Base-by-base conservation (phyloP, 148 eudicot genomes). In the Rhododendron henanense region DNA sequence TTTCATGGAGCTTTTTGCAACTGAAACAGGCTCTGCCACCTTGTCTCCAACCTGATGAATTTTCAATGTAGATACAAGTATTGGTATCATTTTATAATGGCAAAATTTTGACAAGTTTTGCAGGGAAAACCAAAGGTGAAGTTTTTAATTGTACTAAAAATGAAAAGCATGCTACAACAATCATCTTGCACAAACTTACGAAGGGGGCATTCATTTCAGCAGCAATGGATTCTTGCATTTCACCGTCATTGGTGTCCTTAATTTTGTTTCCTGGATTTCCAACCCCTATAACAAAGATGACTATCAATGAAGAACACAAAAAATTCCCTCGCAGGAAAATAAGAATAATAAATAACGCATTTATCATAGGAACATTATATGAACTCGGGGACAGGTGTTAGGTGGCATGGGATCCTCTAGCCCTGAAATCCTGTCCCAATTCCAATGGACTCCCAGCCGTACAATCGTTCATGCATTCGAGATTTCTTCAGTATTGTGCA, bases 1-100 rank as follows among this genome's bases (percentile, higher is more conserved):
- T 83, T 90, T 93, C 86, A 93, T 83, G 5, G 98, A 95, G 84
- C 91, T 87, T 86, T 93, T 96, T 45, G 81, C 82, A 44, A 81
- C 71, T 79, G 88, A 83, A 81, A 87, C 76, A 3, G 85, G 21
- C 23, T 86, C 85, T 79, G 74, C 14, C 6, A 37, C 13, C 51
- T 90, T 85, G 59, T 81, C 91, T 84, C 88, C 89, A 80, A 87
- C 84, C 89, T 92, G 91, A 44, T 78, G 86, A 86, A 31, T 67
- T 79, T 37, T 45, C 74, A 39, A 84, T 1, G 44, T 76, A 53
- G 55, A 84, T 50, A 84, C 47, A 25, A 33, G 18, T 41, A 37
- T 55, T 25, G 16, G 39, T n/a, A 57, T 23, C 13, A 55, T 39
- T 39, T 6, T 67, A 28, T 3, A n/a, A 25, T 67, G 74, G 71